Base-by-base conservation (phyloP, 2,329 filamentous ascomycete genomes). In the Lasiodiplodia sp. region DNA sequence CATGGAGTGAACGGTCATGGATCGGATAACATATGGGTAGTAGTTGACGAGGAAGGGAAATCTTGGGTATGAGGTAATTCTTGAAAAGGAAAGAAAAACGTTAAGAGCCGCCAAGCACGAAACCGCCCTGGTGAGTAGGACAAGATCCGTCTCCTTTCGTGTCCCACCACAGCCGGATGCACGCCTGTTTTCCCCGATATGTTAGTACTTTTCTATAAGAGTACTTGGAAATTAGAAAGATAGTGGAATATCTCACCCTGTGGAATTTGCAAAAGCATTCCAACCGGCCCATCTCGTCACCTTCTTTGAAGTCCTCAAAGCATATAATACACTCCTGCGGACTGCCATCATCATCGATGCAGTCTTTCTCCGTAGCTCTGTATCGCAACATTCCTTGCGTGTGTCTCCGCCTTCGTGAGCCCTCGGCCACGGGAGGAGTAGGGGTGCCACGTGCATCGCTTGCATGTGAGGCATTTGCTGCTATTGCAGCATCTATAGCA, bases 211-310 rank as follows among this genome's bases (percentile, higher is more conserved):
- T 21, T 31, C 8, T 21, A 18, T 34, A 1, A 34, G 37, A 28
- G 12, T 14, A 4, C 11, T 12, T 53, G 60, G 12, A 73, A 72
- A 70, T 5, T 10, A 31, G 18, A 16, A 21, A 8, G 34, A 44
- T 38, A 57, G 14, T 47, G n/a, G 40, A 16, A 38, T 23, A n/a
- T 49, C 66, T 55, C 74, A 82, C 77, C 76, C 86, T 83, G 75
- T 90, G 88, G 71, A 90, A 90, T 72, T 88, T 88, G 79, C 88
- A 90, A 71, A 88, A 79, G 74, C 88, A 90, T 72, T 89, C 87
- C 73, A 90, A 78, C 69, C 88, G 80, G 11, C 86, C 87, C 80
- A 90, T 81, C 72, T 84, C 81, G 73, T 87, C 85, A 0, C 88
- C 88, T 12, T 84, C 83, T 72, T 87, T 84, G 74, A 90, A 90